These are phyloP conservation scores for Gentiana straminea DNA, from an alignment of 257 asterid genomes.

Conservation along the genomic window DNA sequence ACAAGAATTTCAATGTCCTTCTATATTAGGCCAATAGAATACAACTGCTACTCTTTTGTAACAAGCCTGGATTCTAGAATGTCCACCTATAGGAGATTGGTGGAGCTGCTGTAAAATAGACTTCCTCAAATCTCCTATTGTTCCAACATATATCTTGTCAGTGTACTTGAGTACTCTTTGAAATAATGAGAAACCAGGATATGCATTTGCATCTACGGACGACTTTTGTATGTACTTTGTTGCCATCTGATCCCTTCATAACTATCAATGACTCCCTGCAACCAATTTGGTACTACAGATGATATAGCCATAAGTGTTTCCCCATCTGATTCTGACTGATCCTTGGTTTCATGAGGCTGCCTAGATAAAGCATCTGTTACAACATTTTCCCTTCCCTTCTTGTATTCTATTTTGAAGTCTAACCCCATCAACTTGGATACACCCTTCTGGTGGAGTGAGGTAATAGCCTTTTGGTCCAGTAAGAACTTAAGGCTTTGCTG, in stretches of 20 bases:
- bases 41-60: not conserved
- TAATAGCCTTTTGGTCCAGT: not conserved
- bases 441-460: not conserved
- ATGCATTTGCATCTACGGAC: not conserved
- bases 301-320: not conserved
- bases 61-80: not conserved
- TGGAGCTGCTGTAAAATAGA: not conserved
- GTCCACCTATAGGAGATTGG: not conserved
- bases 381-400: not conserved
- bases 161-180: not conserved
- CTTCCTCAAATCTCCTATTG: not conserved
- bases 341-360: not conserved
- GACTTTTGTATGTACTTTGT: not conserved
- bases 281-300: not conserved
- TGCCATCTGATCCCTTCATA: not conserved
- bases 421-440: not conserved
- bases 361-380: not conserved
- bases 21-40: slow-evolving; percentile 1
- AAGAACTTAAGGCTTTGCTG: not conserved
- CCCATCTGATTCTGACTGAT: too few species aligned
- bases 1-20: not conserved
- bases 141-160: not conserved
- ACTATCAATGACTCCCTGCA: not conserved
- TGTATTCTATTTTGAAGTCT: not conserved
- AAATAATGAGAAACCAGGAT: not conserved